These are phyloP conservation scores for Drechslerella stenobrocha DNA, from an alignment of 2,329 filamentous ascomycete species.

Conservation along the genomic window DNA sequence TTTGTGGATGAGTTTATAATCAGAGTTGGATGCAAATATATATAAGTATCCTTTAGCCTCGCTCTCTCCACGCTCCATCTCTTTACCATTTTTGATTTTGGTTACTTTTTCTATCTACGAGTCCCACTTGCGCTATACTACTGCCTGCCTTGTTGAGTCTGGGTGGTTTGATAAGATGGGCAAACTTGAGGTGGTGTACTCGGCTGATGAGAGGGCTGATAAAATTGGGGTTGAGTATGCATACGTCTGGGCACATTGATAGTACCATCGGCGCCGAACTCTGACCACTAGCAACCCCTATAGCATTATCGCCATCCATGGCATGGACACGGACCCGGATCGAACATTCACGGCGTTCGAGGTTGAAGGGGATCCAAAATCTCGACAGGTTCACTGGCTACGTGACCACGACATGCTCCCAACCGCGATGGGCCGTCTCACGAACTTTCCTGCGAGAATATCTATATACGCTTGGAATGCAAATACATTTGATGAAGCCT, in stretches of 20 bases:
- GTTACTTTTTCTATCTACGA: background rate
- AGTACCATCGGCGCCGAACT: background rate
- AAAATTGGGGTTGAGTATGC: background rate
- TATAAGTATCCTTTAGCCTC: no score
- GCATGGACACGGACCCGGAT: conserved; percentile 1
- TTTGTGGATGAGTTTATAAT: no score
- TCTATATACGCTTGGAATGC: background rate
- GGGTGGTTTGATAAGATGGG: background rate
- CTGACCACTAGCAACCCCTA: background rate
- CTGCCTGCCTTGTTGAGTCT: background rate
- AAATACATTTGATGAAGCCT: background rate
- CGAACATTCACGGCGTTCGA: background rate
- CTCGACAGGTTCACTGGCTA: conserved; percentile 1
- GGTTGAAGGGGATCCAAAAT: background rate
- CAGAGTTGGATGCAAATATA: no score
- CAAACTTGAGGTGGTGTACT: background rate
- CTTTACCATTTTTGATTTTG: background rate
- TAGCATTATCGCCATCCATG: conserved; percentile 3
- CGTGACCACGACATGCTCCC: conserved; percentile 1
- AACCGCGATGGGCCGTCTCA: background rate
- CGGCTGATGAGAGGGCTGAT: background rate
- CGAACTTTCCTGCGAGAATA: background rate
- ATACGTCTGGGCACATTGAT: background rate
- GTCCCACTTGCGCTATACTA: no score
- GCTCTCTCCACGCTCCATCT: background rate